Evolutionary conservation across 2,329 filamentous ascomycete species (phyloP).

Genomic region (Alternaria triticimaculans): DNA sequence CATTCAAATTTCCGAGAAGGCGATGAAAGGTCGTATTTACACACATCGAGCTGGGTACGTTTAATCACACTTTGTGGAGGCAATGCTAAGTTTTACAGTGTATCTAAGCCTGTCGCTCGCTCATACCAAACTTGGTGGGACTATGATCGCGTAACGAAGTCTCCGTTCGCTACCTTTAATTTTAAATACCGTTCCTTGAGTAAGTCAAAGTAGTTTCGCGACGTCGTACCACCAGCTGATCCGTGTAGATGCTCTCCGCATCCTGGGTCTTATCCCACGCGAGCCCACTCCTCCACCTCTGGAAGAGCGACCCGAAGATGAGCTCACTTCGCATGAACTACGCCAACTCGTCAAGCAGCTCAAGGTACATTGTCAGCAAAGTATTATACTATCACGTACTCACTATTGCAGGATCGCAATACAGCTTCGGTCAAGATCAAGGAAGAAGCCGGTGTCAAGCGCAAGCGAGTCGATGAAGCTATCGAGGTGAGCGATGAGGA

Average conservation of each 20-base stretch:
- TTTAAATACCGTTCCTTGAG: background rate
- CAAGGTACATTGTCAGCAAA: background rate
- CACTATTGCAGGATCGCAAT: too few relatives aligned
- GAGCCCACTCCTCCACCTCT: background rate
- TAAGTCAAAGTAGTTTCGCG: background rate
- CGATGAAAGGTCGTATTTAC: fast-evolving
- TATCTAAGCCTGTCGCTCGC: too few relatives aligned
- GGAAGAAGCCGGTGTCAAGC: background rate
- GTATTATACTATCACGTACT: too few relatives aligned
- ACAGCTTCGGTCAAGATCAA: background rate
- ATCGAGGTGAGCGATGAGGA: background rate
- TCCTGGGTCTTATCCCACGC: background rate
- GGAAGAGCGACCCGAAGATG: background rate
- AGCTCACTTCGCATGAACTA: background rate
- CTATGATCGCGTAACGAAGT: background rate
- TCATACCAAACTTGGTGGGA: too few relatives aligned
- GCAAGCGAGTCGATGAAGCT: background rate
- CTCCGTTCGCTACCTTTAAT: background rate
- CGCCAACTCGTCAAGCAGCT: background rate
- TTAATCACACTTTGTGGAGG: background rate
- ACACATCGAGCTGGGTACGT: background rate
- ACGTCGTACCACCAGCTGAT: background rate
- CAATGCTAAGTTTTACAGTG: too few relatives aligned
- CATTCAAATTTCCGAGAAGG: background rate
- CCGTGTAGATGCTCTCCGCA: background rate